Conservation (phyloP, 768 basidiomycete genomes). For the Melanogaster broomeanus region DNA sequence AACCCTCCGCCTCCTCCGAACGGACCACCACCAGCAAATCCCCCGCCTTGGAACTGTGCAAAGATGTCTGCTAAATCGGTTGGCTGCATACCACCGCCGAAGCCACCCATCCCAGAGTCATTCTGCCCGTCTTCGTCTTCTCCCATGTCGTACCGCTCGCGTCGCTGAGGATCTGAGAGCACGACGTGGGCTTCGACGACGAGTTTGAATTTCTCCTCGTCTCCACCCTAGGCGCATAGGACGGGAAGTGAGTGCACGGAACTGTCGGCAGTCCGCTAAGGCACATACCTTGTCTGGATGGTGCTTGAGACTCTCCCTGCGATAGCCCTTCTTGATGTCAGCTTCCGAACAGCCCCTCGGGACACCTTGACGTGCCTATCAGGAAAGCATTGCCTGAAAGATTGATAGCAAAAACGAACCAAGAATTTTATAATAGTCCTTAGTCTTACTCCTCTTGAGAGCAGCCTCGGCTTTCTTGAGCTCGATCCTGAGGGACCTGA, state of each 20-base stretch:
- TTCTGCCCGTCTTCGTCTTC: slow-evolving; percentile 76
- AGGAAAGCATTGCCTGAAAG: not conserved
- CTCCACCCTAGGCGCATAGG: slow-evolving; percentile 65
- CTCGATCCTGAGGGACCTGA: slow-evolving; percentile 60
- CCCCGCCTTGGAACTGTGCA: slow-evolving; percentile 58
- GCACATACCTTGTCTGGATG: slow-evolving; percentile 76
- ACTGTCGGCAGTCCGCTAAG: not conserved
- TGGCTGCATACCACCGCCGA: slow-evolving; percentile 43
- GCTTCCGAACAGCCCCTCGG: slow-evolving; percentile 58
- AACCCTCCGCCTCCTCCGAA: slow-evolving; percentile 34
- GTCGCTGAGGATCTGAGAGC: slow-evolving; percentile 71
- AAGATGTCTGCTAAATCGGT: slow-evolving; percentile 66
- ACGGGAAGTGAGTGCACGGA: slow-evolving; percentile 5
- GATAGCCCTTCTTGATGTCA: slow-evolving; percentile 92
- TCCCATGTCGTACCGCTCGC: slow-evolving; percentile 78
- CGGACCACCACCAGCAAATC: slow-evolving; percentile 27
- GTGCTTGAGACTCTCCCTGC: slow-evolving; percentile 81
- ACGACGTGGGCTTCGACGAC: slow-evolving; percentile 82
- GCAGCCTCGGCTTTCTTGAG: slow-evolving; percentile 80
- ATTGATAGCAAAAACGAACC: slow-evolving; percentile 23
- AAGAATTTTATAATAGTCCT: slow-evolving; percentile 87
- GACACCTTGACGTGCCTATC: slow-evolving; percentile 27
- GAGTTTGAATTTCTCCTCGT: slow-evolving; percentile 95
- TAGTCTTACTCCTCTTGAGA: slow-evolving; percentile 85
- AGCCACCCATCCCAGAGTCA: slow-evolving; percentile 41